phyloP scores from a whole-genome alignment of 257 asterid species.

The Fraxinus excelsior region DNA sequence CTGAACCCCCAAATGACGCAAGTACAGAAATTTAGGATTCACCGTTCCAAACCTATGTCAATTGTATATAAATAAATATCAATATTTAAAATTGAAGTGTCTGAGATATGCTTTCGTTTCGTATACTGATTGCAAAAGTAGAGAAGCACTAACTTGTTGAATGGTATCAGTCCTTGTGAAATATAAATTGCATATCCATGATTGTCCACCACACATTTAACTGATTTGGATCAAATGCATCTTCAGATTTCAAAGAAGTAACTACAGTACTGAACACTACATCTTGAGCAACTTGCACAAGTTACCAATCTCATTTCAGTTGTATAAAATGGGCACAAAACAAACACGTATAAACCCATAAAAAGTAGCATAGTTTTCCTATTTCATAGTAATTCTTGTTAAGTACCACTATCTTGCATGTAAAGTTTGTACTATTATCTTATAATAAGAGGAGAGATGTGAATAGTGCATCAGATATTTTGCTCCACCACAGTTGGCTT shows the following conservation, averaged over 20 bases:
- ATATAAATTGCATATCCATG: slow-evolving; percentile 83
- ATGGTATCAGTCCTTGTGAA: slow-evolving; percentile 82
- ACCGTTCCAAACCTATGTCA: slow-evolving; percentile 65
- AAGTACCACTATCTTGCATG: too few relatives aligned
- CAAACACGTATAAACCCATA: not conserved
- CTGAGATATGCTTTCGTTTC: not conserved
- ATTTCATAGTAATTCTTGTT: not conserved
- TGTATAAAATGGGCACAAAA: not conserved
- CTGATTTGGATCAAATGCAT: slow-evolving; percentile 89
- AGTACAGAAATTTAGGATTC: slow-evolving; percentile 73
- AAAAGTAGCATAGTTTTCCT: not conserved
- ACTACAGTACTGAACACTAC: slow-evolving; percentile 90
- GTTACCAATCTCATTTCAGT: slow-evolving; percentile 19
- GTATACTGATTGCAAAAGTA: not conserved
- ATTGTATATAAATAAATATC: slow-evolving; percentile 9
- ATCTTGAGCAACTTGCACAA: slow-evolving; percentile 76
- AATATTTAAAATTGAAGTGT: slow-evolving; percentile 5
- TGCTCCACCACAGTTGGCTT: not conserved
- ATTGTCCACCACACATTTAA: slow-evolving; percentile 77
- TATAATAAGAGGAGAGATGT: too few relatives aligned
- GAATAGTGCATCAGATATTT: too few relatives aligned
- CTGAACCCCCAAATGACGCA: slow-evolving; percentile 82
- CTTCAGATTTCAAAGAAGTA: slow-evolving; percentile 79
- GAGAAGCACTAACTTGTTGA: slow-evolving; percentile 65
- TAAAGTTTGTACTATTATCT: too few relatives aligned